phyloP scores from a whole-genome alignment of 2,329 filamentous ascomycete species.

The Chlorencoelia australis region DNA sequence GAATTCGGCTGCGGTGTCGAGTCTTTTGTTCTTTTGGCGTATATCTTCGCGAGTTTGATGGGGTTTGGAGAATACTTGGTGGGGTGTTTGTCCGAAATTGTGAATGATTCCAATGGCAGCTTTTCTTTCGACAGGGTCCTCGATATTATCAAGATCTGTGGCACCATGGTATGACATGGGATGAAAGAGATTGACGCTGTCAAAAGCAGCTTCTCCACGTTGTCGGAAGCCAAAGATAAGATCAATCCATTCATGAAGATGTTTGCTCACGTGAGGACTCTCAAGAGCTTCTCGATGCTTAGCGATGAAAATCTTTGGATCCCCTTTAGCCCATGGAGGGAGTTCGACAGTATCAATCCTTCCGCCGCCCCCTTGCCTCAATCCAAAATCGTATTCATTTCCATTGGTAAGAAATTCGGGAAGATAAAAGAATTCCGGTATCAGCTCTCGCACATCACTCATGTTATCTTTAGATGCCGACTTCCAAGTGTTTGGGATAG shows the following conservation, averaged over 20 bases:
- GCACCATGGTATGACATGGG: conserved; percentile 91
- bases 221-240: conserved; percentile 92
- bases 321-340: conserved; percentile 95
- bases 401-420: conserved; percentile 92
- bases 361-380: conserved; percentile 68
- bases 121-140: conserved; percentile 74
- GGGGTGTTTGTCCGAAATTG: conserved; percentile 95
- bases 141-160: conserved; percentile 83
- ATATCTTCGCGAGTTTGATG: conserved; percentile 69
- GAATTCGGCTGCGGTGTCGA: conserved; percentile 70
- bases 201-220: conserved; percentile 80
- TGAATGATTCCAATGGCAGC: conserved; percentile 95
- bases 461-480: conserved; percentile 85
- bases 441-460: conserved; percentile 88
- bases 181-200: conserved; percentile 91
- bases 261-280: conserved; percentile 81
- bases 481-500: conserved; percentile 80
- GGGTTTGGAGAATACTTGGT: conserved; percentile 78
- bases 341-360: conserved; percentile 77
- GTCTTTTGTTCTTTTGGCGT: conserved; percentile 51
- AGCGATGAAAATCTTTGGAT: conserved; percentile 88
- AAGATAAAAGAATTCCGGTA: conserved; percentile 94
- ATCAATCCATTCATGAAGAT: conserved; percentile 92
- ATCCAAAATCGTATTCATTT: conserved; percentile 89
- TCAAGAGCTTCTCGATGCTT: conserved; percentile 95